Evolutionary conservation across 192 early-diverging fungal genomes (phyloP).

Genomic region (Podila epigama): DNA sequence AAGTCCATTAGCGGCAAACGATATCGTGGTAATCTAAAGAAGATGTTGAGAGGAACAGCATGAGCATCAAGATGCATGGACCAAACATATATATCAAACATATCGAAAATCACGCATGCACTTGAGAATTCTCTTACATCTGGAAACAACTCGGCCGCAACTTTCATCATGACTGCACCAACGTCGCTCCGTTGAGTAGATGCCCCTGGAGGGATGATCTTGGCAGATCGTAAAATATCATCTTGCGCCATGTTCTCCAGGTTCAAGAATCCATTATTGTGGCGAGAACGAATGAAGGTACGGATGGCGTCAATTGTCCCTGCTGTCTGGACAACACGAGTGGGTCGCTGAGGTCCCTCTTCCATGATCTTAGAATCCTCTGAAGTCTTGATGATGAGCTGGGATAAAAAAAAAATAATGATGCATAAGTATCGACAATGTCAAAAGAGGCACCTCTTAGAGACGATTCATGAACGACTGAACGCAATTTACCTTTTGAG

Average conservation of each 20-base stretch:
- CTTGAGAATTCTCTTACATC: slow-evolving; percentile 25
- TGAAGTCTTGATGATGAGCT: slow-evolving; percentile 22
- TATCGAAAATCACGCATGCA: neutral
- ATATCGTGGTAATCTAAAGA: slow-evolving; percentile 48
- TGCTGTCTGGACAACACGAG: neutral
- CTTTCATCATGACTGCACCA: slow-evolving; percentile 36
- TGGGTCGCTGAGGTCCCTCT: neutral
- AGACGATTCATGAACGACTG: neutral
- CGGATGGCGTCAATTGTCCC: slow-evolving; percentile 27
- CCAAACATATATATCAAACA: neutral
- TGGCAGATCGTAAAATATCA: slow-evolving; percentile 9
- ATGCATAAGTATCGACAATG: too few relatives aligned
- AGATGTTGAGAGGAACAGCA: too few relatives aligned
- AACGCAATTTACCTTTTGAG: neutral
- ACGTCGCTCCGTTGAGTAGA: slow-evolving; percentile 10
- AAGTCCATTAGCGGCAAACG: slow-evolving; percentile 48
- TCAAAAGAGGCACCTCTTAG: neutral
- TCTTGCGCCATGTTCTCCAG: slow-evolving; percentile 33
- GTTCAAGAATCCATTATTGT: slow-evolving; percentile 24
- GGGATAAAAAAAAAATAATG: neutral
- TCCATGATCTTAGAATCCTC: slow-evolving; percentile 6
- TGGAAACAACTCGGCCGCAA: slow-evolving; percentile 23
- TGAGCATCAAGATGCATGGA: too few relatives aligned
- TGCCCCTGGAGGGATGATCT: slow-evolving; percentile 16
- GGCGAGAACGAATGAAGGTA: slow-evolving; percentile 8